phyloP scores from a whole-genome alignment of 139 green algal genomes.

The Chlamydomonas schloesseri region DNA sequence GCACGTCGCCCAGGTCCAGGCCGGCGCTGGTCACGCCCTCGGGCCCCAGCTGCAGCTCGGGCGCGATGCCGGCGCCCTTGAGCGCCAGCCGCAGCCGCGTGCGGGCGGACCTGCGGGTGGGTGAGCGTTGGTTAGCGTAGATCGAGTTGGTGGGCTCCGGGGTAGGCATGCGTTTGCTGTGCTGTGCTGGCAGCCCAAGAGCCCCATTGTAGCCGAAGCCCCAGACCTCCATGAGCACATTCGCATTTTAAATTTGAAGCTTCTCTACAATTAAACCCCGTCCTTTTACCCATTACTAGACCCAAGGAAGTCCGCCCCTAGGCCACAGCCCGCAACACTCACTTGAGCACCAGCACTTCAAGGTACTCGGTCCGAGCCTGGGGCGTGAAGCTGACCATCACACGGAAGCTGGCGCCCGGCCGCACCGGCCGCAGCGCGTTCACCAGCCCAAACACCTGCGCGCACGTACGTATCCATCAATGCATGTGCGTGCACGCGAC shows the following conservation, averaged over 20 bases:
- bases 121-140: not conserved
- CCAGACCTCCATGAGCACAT: no score
- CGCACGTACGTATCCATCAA: no score
- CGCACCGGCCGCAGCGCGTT: constrained; percentile 57
- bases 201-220: no score
- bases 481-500: no score
- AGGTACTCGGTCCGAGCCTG: constrained; percentile 51
- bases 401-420: constrained; percentile 30
- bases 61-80: constrained; percentile 69
- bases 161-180: no score
- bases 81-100: constrained; percentile 63
- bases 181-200: no score
- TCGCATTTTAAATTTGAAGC: no score
- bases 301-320: no score
- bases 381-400: constrained; percentile 65
- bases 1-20: constrained; percentile 72
- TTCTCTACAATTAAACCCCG: no score
- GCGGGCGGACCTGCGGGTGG: constrained; percentile 45
- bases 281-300: no score
- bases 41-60: constrained; percentile 62
- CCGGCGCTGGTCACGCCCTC: constrained; percentile 35
- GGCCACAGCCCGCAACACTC: not conserved
- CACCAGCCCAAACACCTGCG: constrained; percentile 59
- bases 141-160: not conserved
- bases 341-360: constrained; percentile 57